phyloP scores from a whole-genome alignment of 306 rosid species.

The Dryas octopetala region DNA sequence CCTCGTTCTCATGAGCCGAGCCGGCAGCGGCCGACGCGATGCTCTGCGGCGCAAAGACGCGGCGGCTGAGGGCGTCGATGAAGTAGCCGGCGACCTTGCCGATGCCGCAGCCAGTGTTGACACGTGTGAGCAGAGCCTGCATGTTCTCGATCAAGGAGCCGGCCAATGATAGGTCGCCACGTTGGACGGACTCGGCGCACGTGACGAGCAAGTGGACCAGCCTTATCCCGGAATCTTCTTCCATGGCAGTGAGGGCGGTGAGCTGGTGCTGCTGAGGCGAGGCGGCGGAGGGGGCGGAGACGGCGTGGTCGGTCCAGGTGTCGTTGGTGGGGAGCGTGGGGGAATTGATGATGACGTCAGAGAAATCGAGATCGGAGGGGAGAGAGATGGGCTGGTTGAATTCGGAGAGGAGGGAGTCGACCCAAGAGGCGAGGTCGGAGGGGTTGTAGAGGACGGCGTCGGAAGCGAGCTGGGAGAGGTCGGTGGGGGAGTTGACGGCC shows the following conservation, averaged over 20 bases:
- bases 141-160: slow-evolving; percentile 74
- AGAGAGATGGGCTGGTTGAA: slow-evolving; percentile 38
- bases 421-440: slow-evolving; percentile 71
- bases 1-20: slow-evolving; percentile 51
- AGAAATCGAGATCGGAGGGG: slow-evolving; percentile 51
- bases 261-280: slow-evolving; percentile 33
- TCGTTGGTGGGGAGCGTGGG: background rate
- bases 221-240: slow-evolving; percentile 82
- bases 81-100: slow-evolving; percentile 88
- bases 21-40: background rate
- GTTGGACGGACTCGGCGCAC: slow-evolving; percentile 80
- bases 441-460: slow-evolving; percentile 68
- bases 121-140: slow-evolving; percentile 54
- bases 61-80: slow-evolving; percentile 77
- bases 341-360: slow-evolving; percentile 32
- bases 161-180: slow-evolving; percentile 64
- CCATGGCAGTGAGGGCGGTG: slow-evolving; percentile 46
- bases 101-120: slow-evolving; percentile 70
- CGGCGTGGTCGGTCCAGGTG: slow-evolving; percentile 28
- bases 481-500: slow-evolving; percentile 50
- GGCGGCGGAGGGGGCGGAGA: background rate
- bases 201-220: slow-evolving; percentile 77
- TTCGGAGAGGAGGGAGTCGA: slow-evolving; percentile 71
- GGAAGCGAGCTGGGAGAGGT: slow-evolving; percentile 60
- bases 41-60: slow-evolving; percentile 43